A percentile compares a stretch with the other conserved stretches of the same genome.
These are phyloP conservation scores for Lachancea sp. DNA, from an alignment of 805 yeast genomes.

Conservation along the genomic window DNA sequence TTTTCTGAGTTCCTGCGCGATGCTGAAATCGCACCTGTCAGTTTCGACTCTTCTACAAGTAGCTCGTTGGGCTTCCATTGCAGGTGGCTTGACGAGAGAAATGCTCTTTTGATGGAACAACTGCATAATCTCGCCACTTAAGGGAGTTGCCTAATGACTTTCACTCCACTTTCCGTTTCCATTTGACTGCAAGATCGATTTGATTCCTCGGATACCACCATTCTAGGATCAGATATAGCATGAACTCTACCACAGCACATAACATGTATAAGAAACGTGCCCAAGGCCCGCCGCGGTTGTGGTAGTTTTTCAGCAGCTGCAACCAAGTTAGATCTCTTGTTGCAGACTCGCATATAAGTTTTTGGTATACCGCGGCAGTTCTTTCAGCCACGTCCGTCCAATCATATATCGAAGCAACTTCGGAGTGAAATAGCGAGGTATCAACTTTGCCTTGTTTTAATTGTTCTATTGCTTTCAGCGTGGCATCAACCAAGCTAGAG, in stretches of 20 bases:
- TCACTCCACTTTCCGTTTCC: conserved; percentile 42
- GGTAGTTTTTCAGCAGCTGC: conserved; percentile 55
- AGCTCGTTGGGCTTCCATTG: neutral
- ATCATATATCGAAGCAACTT: conserved; percentile 75
- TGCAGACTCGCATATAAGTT: conserved; percentile 33
- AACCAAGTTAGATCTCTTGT: conserved; percentile 48
- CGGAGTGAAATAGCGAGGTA: conserved; percentile 69
- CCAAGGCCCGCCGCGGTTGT: conserved; percentile 60
- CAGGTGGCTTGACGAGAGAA: neutral
- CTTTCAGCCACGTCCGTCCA: conserved; percentile 87
- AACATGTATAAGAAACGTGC: conserved; percentile 80
- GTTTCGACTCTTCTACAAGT: neutral
- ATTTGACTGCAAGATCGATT: conserved; percentile 73
- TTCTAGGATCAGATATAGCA: conserved; percentile 58
- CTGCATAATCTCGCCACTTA: neutral
- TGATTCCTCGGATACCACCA: conserved; percentile 58
- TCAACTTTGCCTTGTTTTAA: conserved; percentile 56
- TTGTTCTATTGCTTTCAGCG: conserved; percentile 59
- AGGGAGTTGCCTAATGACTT: neutral
- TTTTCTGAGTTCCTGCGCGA: neutral
- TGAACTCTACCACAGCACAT: conserved; percentile 73
- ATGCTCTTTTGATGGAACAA: neutral
- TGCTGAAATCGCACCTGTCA: neutral
- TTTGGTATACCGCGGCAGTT: conserved; percentile 74
- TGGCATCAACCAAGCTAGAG: conserved; percentile 66